phyloP scores from a whole-genome alignment of 2,329 filamentous ascomycete genomes.

The Raffaelea ambrosiae region DNA sequence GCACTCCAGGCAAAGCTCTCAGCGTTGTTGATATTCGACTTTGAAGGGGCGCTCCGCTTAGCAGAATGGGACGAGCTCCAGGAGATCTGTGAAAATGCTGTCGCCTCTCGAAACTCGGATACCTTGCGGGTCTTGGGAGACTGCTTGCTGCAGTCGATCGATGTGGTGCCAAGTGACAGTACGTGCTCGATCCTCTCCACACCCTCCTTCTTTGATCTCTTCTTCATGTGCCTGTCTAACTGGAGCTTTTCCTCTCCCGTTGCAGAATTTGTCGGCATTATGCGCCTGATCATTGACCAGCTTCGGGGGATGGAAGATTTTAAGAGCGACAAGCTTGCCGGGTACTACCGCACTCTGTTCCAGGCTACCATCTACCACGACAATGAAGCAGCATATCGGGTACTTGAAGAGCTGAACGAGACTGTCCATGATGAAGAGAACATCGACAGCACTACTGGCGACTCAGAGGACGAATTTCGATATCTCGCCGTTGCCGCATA shows the following conservation, averaged over 20 bases:
- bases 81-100: constrained; percentile 47
- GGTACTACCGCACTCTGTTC: constrained; percentile 73
- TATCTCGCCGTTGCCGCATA: constrained; percentile 65
- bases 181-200: background rate
- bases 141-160: constrained; percentile 45
- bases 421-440: no score
- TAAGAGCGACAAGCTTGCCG: constrained; percentile 53
- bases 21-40: constrained; percentile 66
- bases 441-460: no score
- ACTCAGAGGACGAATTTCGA: constrained; percentile 59
- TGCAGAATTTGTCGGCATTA: constrained; percentile 39
- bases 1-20: constrained; percentile 53
- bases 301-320: constrained; percentile 51
- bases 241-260: background rate
- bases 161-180: constrained; percentile 19
- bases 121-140: constrained; percentile 59
- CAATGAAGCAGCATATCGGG: constrained; percentile 44
- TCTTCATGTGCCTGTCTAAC: no score
- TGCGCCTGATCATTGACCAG: constrained; percentile 63
- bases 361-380: constrained; percentile 54
- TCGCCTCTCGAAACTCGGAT: constrained; percentile 30
- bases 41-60: constrained; percentile 64
- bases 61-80: constrained; percentile 59
- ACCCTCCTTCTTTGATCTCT: background rate
- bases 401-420: constrained; percentile 60